Evolutionary conservation across 2,329 filamentous ascomycete genomes (phyloP), one percentile per base, ranked within the genome.

Genomic region (Scedosporium boydii): DNA sequence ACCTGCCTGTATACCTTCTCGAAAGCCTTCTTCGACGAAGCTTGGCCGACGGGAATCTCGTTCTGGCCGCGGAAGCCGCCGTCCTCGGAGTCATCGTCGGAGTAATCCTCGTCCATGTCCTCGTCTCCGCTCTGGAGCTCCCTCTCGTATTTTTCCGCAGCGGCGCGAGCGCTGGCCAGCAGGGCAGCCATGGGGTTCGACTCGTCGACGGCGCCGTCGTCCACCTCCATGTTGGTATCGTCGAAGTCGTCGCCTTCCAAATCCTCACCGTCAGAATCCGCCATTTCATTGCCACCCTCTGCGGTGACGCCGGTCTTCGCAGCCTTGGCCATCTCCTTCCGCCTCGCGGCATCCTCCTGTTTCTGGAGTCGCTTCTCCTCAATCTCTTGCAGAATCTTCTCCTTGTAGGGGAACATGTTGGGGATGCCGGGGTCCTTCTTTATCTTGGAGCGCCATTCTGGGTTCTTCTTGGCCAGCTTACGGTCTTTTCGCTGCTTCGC

Each of bases 381-480:
- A 69, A 99, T 96, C 76, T 99, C 92, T 63, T 93, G 87, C 41
- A 99, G 83, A 29, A 99, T 84, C 80, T 89, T 93, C 75, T 97
- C 93, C 80, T 99, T 99, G 82, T 95, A 97, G 0, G 95, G 95
- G 78, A 97, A 99, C 42, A 97, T 78, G 72, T 98, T 99, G 48
- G 95, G 95, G 65, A 99, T 97, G 58, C 95, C 95, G 26, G 93
- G 95, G 70, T 99, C 95, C 80, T 98, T 99, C 85, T 97, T 98
- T 68, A 96, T 74, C 75, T 92, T 90, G 64, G 91, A 93, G 69
- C 90, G 87, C 92, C 95, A 98, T 90, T 96, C 87, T 41, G 95
- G 93, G 75, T 97, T 96, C 85, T 96, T 92, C 80, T 96, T 98
- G 62, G 89, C 91, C 63, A 87, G 81, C 81, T 96, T 98, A 72